Evolutionary conservation across 805 yeast species (phyloP), one percentile per base, ranked within the genome.

Genomic region (Starmerella apicola): DNA sequence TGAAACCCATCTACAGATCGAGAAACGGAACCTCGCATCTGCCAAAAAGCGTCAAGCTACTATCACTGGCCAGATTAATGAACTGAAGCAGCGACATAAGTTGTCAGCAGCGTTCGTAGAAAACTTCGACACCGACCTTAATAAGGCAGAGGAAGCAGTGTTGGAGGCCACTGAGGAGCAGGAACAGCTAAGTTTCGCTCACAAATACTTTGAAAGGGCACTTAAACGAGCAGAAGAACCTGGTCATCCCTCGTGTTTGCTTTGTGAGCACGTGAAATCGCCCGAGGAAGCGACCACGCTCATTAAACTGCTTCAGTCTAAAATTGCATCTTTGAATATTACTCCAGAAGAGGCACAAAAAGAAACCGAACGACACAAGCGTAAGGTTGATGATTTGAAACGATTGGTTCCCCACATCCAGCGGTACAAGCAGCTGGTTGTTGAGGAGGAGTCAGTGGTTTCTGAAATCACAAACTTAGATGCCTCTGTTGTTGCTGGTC

Each of bases 221-320:
- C 59, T 81, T 9, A 70, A 72, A 23, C 57, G 70, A 30, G 91
- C 94, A 0, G 60, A 72, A 21, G 52, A 55, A 3, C 17, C 34
- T 5, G 28, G 29, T 10, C 66, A 70, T 7, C 67, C 75, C 9
- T 65, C 71, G 35, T 88, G 96, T 58, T 61, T 77, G 32, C 61
- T 86, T 32, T 88, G 97, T 57, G 71, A 72, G 16, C 66, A 94
- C 37, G 64, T 68, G 10, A 81, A 85, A 58, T 70, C 70, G 13
- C 51, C 53, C 1, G 58, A 53, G 2, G 58, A 53, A 34, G 40
- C 45, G 6, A 29, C 27, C 1, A 36, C 32, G 13, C 52, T 60
- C 26, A 33, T 49, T 10, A 38, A 18, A 5, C 41, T 43, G 9
- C 36, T 57, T 2, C 56, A 59, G 29, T 55, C 60, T 1, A 58